phyloP scores from a whole-genome alignment of 1,139 yeast species.

The Yamadazyma oceani region DNA sequence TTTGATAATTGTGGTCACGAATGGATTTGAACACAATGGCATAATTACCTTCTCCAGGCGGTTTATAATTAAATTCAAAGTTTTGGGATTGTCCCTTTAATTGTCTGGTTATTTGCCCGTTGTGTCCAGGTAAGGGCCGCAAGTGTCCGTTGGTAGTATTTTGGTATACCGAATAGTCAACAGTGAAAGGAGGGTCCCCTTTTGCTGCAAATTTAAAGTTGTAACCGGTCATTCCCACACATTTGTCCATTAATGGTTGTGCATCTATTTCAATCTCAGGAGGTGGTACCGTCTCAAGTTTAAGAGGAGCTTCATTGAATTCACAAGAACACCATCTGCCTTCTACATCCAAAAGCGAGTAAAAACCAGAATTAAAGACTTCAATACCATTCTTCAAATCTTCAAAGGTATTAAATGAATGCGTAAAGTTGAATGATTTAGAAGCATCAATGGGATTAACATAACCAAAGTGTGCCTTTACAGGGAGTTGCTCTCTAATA shows the following conservation, averaged over 20 bases:
- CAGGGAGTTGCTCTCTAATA: constrained; percentile 42
- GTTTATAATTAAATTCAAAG: constrained; percentile 63
- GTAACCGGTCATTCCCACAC: constrained; percentile 89
- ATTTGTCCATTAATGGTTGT: constrained; percentile 70
- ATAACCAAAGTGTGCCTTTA: constrained; percentile 41
- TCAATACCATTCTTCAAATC: constrained; percentile 35
- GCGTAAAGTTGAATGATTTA: constrained; percentile 28
- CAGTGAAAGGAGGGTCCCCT: constrained; percentile 82
- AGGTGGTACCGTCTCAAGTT: constrained; percentile 29
- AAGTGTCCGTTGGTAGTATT: constrained; percentile 36
- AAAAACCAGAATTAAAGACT: constrained; percentile 62
- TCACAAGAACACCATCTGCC: constrained; percentile 69
- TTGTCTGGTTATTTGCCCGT: constrained; percentile 29
- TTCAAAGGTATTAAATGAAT: constrained; percentile 31
- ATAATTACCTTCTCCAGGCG: constrained; percentile 79
- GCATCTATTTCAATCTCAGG: constrained; percentile 57
- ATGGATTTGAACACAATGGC: constrained; percentile 64
- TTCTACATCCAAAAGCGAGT: constrained; percentile 49
- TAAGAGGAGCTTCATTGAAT: constrained; percentile 23
- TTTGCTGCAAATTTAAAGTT: constrained; percentile 64
- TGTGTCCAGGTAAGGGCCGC: constrained; percentile 31
- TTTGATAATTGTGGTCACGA: constrained; percentile 54
- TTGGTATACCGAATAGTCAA: constrained; percentile 58
- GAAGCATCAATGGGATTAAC: constrained; percentile 26
- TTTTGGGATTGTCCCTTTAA: constrained; percentile 22